Percentiles rank a stretch among this genome's conserved stretches.
phyloP scores from a whole-genome alignment of 306 rosid species.

The Dalbergia oliveri region DNA sequence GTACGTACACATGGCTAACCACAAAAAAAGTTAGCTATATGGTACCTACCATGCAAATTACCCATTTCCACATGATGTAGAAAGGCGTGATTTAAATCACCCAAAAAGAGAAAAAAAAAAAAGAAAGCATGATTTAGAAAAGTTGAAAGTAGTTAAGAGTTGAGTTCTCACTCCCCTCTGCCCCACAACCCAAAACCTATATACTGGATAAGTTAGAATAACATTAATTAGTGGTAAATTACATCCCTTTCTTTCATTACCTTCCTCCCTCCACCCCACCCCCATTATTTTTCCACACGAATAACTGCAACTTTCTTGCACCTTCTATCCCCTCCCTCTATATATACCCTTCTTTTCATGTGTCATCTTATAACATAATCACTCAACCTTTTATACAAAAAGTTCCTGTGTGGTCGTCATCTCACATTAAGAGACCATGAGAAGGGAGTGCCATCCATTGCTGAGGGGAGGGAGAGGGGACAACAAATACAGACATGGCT shows the following conservation, averaged over 20 bases:
- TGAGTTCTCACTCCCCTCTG: background rate
- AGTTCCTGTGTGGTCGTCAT: background rate
- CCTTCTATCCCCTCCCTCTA: background rate
- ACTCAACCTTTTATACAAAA: background rate
- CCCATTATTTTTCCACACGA: conserved; percentile 10
- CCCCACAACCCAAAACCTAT: background rate
- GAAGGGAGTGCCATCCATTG: conserved; percentile 66
- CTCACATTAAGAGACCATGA: conserved; percentile 13
- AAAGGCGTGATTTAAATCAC: background rate
- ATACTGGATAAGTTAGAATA: background rate
- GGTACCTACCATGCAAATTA: too few species aligned
- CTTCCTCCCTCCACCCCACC: conserved; percentile 11
- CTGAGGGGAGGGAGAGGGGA: conserved; percentile 65
- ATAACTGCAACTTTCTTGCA: background rate
- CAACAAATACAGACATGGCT: conserved; percentile 61
- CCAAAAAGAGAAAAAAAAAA: too few species aligned
- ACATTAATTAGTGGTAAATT: background rate
- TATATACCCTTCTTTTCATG: background rate
- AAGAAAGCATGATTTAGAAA: too few species aligned
- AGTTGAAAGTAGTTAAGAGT: background rate
- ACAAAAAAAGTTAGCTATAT: background rate
- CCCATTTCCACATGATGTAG: too few species aligned
- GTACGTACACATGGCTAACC: background rate
- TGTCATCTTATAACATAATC: background rate
- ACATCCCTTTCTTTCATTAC: background rate